Base-by-base conservation (phyloP, 441 rosid genomes). In the Erodium trifolium region DNA sequence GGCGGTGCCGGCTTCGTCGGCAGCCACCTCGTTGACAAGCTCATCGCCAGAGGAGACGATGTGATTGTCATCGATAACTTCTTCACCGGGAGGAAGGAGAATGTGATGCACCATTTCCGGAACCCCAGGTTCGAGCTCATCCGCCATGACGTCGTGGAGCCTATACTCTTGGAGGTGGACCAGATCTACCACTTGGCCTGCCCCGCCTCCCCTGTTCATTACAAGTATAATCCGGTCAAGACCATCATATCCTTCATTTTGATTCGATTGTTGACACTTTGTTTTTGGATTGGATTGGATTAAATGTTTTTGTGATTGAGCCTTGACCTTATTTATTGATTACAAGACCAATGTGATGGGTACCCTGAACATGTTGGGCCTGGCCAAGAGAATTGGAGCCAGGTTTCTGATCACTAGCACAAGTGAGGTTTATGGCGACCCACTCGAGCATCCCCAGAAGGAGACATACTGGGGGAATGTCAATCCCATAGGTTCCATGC, bases 1-100 rank as follows among this genome's bases (percentile, higher is more conserved):
- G 98, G 98, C 14, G 97, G 98, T 64, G 94, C 96, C n/a, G 98
- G 98, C 29, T 93, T 93, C 75, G 98, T 93, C 0, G 98, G 98
- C 66, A 93, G 98, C 47, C 98, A 93, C 78, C 81, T 93, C 55
- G 98, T 93, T 17, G 97, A 89, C 76, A 93, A 93, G 81, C 87
- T 93, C 67, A 81, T 93, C 13, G 82, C 83, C n/a, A 83, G 95
- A 31, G 98, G 98, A 27, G 97, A 93, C 69, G 98, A 93, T 47
- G 97, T 91, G 65, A 91, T 93, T 45, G 96, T 91, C 67, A 83
- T 93, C 45, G 98, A 93, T 71, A 93, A 93, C 73, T 93, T 93
- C 73, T 93, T 93, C 73, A 93, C 97, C 0, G 98, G 98, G 37
- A 87, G 96, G 73, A 93, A 89, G 79, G 92, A 91, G 3, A 93